Percentiles rank a stretch among this genome's conserved stretches.
Evolutionary conservation across 352 stramenopile species (phyloP).

Genomic region (Globisporangium spinosum): DNA sequence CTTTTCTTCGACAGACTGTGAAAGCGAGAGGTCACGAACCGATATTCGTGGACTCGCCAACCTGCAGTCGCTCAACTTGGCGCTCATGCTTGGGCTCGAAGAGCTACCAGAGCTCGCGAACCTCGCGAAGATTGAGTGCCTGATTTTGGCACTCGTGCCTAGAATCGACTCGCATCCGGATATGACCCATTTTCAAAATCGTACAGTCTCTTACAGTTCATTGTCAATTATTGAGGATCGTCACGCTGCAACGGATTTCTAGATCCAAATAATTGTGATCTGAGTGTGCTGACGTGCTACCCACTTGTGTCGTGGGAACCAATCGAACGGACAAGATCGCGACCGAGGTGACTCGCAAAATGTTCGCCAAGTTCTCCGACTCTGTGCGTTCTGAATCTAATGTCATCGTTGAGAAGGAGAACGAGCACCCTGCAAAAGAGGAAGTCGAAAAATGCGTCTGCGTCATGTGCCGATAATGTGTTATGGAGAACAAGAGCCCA

Average conservation of each 20-base stretch:
- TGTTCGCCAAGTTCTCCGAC: not conserved
- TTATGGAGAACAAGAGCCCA: not conserved
- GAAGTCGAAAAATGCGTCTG: not conserved
- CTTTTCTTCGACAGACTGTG: too few relatives aligned
- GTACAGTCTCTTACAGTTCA: not conserved
- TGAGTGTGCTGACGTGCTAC: not conserved
- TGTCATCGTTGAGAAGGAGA: not conserved
- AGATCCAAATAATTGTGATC: not conserved
- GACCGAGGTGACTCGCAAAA: not conserved
- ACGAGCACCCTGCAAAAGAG: not conserved
- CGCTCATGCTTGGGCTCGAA: not conserved
- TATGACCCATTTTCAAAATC: not conserved
- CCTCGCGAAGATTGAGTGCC: not conserved
- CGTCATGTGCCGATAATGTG: not conserved
- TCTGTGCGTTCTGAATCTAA: not conserved
- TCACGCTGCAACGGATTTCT: not conserved
- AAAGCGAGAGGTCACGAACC: too few relatives aligned
- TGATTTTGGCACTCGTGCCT: not conserved
- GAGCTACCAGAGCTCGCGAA: not conserved
- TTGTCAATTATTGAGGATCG: too few relatives aligned
- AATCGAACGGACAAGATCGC: not conserved
- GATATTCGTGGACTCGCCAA: not conserved
- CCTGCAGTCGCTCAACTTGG: not conserved
- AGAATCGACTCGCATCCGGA: not conserved
- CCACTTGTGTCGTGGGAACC: not conserved